Evolutionary conservation across 2,329 filamentous ascomycete genomes (phyloP), one percentile per base, ranked within the genome.

Genomic region (Penicillium sp.): DNA sequence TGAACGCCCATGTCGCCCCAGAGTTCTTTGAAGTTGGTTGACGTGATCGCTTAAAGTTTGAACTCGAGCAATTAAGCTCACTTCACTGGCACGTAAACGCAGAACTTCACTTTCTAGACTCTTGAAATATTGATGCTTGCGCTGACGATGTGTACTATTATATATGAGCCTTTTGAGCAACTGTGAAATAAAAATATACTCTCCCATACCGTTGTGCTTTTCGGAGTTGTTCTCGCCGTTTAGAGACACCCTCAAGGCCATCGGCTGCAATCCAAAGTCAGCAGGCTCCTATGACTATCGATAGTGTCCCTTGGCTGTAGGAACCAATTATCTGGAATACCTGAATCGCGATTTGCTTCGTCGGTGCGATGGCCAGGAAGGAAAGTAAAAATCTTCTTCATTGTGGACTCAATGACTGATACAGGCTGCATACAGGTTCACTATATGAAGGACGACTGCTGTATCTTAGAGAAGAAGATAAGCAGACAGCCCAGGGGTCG

Each of bases 211-310:
- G 66, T 56, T 75, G 73, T 9, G 73, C 73, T 51, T 63, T 68
- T 13, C 73, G 71, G n/a, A 75, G 64, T 61, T 75, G 73, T 35
- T 75, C 73, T 46, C 70, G 65, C 21, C 73, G 68, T 53, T 66
- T 73, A n/a, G 33, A 37, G 33, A n/a, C 33, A 37, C 16, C 4
- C 16, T 6, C 14, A 37, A 37, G 16, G n/a, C 16, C 11, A 6
- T 37, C 33, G 6, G 1, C 33, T 37, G 6, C 10, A 37, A 37
- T 37, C 16, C 14, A n/a, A 37, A 37, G 33, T 37, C 33, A 37
- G 33, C 16, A 9, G 6, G 33, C n/a, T 37, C n/a, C 5, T 5
- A 37, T 37, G 16, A n/a, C 16, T 37, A 37, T 37, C 33, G 14
- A 37, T n/a, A n/a, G 9, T 5, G 33, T 11, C 9, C 27, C 27